phyloP scores from a whole-genome alignment of 306 rosid genomes.

The Herpetospermum pedunculosum region DNA sequence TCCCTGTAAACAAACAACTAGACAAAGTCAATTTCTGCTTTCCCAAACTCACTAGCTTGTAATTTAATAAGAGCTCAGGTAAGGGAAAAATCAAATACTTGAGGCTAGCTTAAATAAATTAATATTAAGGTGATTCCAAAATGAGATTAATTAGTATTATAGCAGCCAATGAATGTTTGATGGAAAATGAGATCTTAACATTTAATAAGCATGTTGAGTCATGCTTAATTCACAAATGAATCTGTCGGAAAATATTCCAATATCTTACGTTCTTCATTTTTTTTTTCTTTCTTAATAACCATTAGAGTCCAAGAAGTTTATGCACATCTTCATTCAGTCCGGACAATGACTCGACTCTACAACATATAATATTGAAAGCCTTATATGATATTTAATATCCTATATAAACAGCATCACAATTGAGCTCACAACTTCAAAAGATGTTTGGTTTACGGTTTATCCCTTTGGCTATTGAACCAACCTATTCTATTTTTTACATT shows the following conservation, averaged over 20 bases:
- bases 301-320: background rate
- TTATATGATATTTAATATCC: background rate
- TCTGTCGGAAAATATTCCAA: background rate
- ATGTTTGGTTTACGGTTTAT: background rate
- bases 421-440: background rate
- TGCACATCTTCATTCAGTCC: background rate
- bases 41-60: background rate
- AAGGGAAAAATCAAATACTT: background rate
- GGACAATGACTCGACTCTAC: background rate
- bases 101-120: background rate
- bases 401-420: background rate
- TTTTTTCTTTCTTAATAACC: background rate
- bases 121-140: constrained; percentile 5
- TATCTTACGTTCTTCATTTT: background rate
- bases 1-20: constrained; percentile 37
- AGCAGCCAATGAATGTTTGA: background rate
- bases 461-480: background rate
- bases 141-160: background rate
- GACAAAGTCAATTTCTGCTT: background rate
- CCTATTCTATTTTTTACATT: background rate
- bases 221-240: background rate
- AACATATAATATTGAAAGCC: background rate
- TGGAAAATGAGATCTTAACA: background rate
- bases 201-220: background rate
- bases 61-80: background rate